Evolutionary conservation across 345 rosid genomes (phyloP).

Genomic region (Punica granatum): DNA sequence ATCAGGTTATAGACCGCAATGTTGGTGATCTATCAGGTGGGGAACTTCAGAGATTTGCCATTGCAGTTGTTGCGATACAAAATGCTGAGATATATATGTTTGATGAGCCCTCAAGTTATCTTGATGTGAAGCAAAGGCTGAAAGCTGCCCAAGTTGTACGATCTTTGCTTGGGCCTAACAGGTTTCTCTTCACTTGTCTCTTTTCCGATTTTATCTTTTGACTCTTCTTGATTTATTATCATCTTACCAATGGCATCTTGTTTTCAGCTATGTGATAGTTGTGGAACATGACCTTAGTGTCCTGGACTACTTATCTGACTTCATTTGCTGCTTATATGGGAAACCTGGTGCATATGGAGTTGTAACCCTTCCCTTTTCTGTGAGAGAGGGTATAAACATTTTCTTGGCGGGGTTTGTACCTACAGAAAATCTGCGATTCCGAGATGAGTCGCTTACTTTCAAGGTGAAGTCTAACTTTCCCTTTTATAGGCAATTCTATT

Average conservation of each 20-base stretch:
- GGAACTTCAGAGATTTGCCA: conserved; percentile 97
- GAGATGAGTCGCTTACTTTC: conserved; percentile 91
- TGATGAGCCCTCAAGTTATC: conserved; percentile 99
- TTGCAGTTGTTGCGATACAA: conserved; percentile 91
- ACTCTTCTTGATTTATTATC: neutral
- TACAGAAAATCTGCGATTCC: conserved; percentile 84
- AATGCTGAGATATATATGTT: conserved; percentile 99
- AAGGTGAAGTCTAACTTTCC: conserved; percentile 41
- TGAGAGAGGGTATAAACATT: conserved; percentile 93
- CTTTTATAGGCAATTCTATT: neutral
- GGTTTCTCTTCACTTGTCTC: conserved; percentile 29
- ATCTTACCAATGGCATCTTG: neutral
- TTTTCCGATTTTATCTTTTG: neutral
- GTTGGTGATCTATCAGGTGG: conserved; percentile 97
- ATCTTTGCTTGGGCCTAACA: conserved; percentile 79
- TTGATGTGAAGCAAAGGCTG: conserved; percentile 97
- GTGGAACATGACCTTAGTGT: conserved; percentile 99
- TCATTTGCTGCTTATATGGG: conserved; percentile 96
- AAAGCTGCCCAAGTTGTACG: conserved; percentile 95
- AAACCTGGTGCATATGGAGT: conserved; percentile 99
- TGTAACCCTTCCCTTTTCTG: conserved; percentile 96
- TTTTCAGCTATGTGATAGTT: conserved; percentile 86
- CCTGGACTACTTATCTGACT: conserved; percentile 92
- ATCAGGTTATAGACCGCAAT: conserved; percentile 88
- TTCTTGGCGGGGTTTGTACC: conserved; percentile 98